Percentiles rank a stretch among this genome's conserved stretches.
These are phyloP conservation scores for Zygosaccharomyces bailii DNA, from an alignment of 805 yeast genomes.

Conservation along the genomic window DNA sequence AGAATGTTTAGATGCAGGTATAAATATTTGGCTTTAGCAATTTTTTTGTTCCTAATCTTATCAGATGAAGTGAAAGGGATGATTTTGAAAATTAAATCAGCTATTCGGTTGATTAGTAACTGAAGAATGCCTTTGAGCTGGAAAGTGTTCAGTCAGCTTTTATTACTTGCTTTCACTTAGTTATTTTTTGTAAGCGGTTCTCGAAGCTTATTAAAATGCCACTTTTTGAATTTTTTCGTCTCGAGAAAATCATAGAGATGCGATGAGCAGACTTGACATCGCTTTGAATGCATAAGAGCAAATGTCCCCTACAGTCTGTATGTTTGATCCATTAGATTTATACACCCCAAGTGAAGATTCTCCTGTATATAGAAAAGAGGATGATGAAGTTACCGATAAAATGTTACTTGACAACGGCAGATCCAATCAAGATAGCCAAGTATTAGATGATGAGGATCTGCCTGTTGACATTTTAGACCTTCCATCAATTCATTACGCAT, in stretches of 20 bases:
- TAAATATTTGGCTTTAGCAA: too few species aligned
- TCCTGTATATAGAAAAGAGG: background rate
- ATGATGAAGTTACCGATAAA: background rate
- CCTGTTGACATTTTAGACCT: conserved; percentile 56
- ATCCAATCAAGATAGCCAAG: conserved; percentile 2
- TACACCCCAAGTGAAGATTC: conserved; percentile 27
- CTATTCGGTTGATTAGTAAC: too few species aligned
- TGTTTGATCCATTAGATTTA: conserved; percentile 40
- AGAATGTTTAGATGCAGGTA: background rate
- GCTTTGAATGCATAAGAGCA: background rate
- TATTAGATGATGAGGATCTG: conserved; percentile 23
- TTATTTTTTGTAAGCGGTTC: background rate
- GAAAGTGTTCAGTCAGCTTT: too few species aligned
- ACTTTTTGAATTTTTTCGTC: background rate
- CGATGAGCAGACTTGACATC: conserved; percentile 2
- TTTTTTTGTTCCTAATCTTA: background rate
- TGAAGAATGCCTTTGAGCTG: too few species aligned
- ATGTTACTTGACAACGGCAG: background rate
- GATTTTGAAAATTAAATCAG: too few species aligned
- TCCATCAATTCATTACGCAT: conserved; percentile 49
- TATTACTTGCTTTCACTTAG: too few species aligned
- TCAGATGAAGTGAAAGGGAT: too few species aligned
- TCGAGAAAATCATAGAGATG: conserved; percentile 2
- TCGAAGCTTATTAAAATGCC: background rate
- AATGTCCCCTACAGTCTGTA: conserved; percentile 1